Evolutionary conservation across 2,329 filamentous ascomycete genomes (phyloP), one percentile per base, ranked within the genome.

Genomic region (Elsinoe batatas): DNA sequence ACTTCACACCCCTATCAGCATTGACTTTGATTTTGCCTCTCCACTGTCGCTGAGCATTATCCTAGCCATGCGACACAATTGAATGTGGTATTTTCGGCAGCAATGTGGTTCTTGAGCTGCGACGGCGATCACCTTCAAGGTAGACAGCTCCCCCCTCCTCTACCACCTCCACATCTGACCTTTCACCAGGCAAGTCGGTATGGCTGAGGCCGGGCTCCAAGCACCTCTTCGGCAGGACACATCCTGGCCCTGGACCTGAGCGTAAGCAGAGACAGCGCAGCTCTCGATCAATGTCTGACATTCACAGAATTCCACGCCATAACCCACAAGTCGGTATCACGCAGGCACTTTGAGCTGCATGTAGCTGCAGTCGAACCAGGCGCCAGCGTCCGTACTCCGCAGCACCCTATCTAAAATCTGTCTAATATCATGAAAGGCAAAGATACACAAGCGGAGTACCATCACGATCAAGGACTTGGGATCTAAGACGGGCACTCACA

Each of bases 121-220:
- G 74, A 79, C 38, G 76, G 73, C 55, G 73, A 78, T 47, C 53
- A 58, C 58, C 72, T 77, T 53, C 78, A 83, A 56, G 71, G 74
- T 57, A 26, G 30, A 4, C 22, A 50, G 11, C 35, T 26, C 5
- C 13, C 35, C 18, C 32, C n/a, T n/a, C 8, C 7, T 18, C 30
- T 26, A 50, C 60, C 58, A 30, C 57, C 56, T 56, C 38, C n/a
- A 32, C 20, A 57, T 56, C 36, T 57, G 38, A 58, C 36, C 40
- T 40, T 49, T 26, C 44, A 36, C 18, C 61, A 87, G 83, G 80
- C 58, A 87, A 82, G 69, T 82, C 81, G 64, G 76, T 91, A 62
- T 95, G 91, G 91, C 77, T 95, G 59, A 83, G 85, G 57, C 91
- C 91, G 1, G 91, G 90, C 51, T 88, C 89, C 67, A 82, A 81